phyloP scores from a whole-genome alignment of 768 basidiomycete genomes.

The Lactarius deliciosus region DNA sequence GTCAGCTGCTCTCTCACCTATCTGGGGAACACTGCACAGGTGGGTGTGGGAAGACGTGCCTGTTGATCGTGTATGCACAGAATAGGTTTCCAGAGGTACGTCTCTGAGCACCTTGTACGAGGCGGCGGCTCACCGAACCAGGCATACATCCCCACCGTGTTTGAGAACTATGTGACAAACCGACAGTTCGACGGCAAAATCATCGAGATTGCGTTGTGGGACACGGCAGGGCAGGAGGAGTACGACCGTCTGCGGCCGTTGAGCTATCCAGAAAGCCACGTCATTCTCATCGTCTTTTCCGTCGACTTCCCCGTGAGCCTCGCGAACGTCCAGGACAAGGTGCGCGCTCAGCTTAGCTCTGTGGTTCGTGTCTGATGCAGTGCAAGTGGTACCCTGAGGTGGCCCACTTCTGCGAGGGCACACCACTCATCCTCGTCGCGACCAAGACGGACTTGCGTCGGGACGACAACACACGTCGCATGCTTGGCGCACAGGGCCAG shows the following conservation, averaged over 20 bases:
- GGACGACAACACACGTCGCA: constrained; percentile 82
- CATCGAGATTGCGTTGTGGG: constrained; percentile 97
- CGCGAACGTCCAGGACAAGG: constrained; percentile 89
- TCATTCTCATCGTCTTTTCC: constrained; percentile 93
- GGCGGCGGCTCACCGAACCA: constrained; percentile 37
- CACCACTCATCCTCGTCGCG: constrained; percentile 87
- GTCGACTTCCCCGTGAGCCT: constrained; percentile 91
- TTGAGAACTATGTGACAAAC: constrained; percentile 91
- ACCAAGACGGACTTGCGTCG: constrained; percentile 91
- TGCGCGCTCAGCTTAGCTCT: constrained; percentile 36
- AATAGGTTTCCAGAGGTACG: constrained; percentile 94
- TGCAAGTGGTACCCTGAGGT: constrained; percentile 90
- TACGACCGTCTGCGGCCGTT: constrained; percentile 87
- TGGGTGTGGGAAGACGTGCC: constrained; percentile 91
- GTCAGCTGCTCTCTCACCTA: constrained; percentile 35
- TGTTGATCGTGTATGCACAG: constrained; percentile 94
- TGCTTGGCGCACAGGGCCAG: constrained; percentile 88
- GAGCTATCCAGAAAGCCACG: constrained; percentile 86
- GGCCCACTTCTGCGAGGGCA: constrained; percentile 86
- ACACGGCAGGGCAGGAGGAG: constrained; percentile 96
- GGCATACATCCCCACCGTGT: constrained; percentile 92
- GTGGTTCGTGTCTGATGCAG: constrained; percentile 8
- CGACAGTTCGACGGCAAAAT: constrained; percentile 84
- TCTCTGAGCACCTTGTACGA: constrained; percentile 25
- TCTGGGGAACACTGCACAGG: constrained; percentile 40